A percentile compares a stretch with the other conserved stretches of the same genome.
Conservation (phyloP, 1,284 basidiomycete species). For the Apiotrichum akiyoshidainum region DNA sequence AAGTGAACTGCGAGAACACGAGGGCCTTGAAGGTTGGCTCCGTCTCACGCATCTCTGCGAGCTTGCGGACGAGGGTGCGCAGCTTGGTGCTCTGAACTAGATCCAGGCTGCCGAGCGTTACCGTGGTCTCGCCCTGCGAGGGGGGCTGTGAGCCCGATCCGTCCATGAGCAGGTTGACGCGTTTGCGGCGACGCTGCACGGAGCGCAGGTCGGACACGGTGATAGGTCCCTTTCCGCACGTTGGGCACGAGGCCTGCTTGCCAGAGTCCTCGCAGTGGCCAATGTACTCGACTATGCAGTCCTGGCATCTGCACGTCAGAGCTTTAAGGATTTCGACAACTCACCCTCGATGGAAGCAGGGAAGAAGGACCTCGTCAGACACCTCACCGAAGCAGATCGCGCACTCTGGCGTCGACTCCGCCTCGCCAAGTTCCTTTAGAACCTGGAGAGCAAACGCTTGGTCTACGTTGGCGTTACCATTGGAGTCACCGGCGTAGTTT, state of each 20-base stretch:
- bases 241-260: slow-evolving; percentile 45
- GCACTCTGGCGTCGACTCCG: slow-evolving; percentile 61
- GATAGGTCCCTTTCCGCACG: slow-evolving; percentile 45
- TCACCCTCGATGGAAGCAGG: slow-evolving; percentile 76
- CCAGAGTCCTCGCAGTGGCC: slow-evolving; percentile 48
- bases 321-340: slow-evolving; percentile 23
- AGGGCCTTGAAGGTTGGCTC: slow-evolving; percentile 79
- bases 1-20: slow-evolving; percentile 74
- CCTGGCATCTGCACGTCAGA: slow-evolving; percentile 43
- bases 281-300: slow-evolving; percentile 49
- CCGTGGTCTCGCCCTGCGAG: slow-evolving; percentile 24
- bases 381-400: slow-evolving; percentile 64
- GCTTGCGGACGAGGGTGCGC: slow-evolving; percentile 41
- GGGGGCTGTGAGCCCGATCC: slow-evolving; percentile 14
- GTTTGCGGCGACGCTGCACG: slow-evolving; percentile 46
- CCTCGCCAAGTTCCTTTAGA: slow-evolving; percentile 58
- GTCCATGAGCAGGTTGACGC: slow-evolving; percentile 30
- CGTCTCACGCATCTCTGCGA: slow-evolving; percentile 39
- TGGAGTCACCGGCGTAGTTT: slow-evolving; percentile 57
- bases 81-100: slow-evolving; percentile 77
- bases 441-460: slow-evolving; percentile 63
- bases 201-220: slow-evolving; percentile 35
- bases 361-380: slow-evolving; percentile 62
- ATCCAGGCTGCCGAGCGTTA: slow-evolving; percentile 69
- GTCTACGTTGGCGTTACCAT: slow-evolving; percentile 39